Conservation (phyloP, 257 asterid genomes). For the Lavandula angustifolia region DNA sequence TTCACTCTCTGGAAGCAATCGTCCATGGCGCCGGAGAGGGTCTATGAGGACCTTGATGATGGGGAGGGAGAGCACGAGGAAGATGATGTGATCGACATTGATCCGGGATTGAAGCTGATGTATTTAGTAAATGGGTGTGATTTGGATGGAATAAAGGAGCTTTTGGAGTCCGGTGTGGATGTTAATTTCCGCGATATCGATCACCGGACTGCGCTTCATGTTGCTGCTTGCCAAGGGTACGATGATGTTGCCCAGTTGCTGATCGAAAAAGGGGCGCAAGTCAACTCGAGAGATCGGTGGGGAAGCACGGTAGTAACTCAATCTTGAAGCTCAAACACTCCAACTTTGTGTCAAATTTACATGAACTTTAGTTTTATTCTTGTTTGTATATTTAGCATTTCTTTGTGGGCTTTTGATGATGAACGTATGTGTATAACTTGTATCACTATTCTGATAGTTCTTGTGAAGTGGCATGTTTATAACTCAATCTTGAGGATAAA, state of each 20-base stretch:
- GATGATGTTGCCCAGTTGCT: constrained; percentile 62
- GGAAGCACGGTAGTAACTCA: constrained; percentile 82
- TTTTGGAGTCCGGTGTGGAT: constrained; percentile 62
- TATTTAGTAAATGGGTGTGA: constrained; percentile 84
- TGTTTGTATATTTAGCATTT: constrained; percentile 10
- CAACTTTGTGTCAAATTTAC: background rate
- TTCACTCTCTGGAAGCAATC: constrained; percentile 78
- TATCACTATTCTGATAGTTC: too few relatives aligned
- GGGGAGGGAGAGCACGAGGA: constrained; percentile 51
- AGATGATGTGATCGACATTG: constrained; percentile 54
- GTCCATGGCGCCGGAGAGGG: constrained; percentile 79
- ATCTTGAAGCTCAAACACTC: background rate
- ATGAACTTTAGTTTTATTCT: constrained; percentile 8
- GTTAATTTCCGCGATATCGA: constrained; percentile 86
- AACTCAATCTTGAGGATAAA: background rate
- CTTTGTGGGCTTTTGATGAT: background rate
- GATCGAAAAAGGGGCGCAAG: constrained; percentile 61
- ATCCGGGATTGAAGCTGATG: constrained; percentile 82
- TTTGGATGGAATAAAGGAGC: constrained; percentile 80
- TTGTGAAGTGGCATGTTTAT: constrained; percentile 95
- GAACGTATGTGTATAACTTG: background rate
- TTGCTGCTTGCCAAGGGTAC: constrained; percentile 97
- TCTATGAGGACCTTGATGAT: constrained; percentile 41
- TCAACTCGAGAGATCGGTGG: constrained; percentile 82
- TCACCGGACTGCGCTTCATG: constrained; percentile 87